phyloP scores from a whole-genome alignment of 768 basidiomycete species.

The Mrakia gelida region DNA sequence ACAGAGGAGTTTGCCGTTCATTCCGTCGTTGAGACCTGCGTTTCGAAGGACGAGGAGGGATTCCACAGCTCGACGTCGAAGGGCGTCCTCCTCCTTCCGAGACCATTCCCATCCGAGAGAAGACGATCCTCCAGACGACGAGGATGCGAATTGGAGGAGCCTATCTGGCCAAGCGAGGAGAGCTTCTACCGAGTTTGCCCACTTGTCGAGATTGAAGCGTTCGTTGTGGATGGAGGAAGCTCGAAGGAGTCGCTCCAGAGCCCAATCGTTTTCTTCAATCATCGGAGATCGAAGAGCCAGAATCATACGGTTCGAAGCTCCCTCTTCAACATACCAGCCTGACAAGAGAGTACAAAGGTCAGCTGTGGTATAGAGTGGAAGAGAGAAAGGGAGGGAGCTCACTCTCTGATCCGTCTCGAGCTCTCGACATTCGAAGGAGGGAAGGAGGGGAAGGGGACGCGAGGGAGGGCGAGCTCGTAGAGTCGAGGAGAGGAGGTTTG shows the following conservation, averaged over 20 bases:
- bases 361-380: background rate
- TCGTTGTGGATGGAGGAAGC: slow-evolving; percentile 65
- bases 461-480: background rate
- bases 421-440: slow-evolving; percentile 7
- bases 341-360: background rate
- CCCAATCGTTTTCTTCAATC: slow-evolving; percentile 77
- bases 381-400: background rate
- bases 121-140: slow-evolving; percentile 9
- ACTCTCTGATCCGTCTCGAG: slow-evolving; percentile 17
- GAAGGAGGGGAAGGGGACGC: background rate
- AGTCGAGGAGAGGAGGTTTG: background rate
- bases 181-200: slow-evolving; percentile 75
- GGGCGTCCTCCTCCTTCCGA: slow-evolving; percentile 9
- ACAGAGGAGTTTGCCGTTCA: slow-evolving; percentile 48
- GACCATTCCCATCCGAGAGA: background rate
- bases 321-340: slow-evolving; percentile 49
- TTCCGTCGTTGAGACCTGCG: slow-evolving; percentile 45
- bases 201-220: slow-evolving; percentile 62
- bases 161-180: slow-evolving; percentile 71
- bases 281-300: slow-evolving; percentile 81
- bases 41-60: slow-evolving; percentile 84
- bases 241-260: slow-evolving; percentile 76
- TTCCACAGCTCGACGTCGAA: slow-evolving; percentile 71
- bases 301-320: slow-evolving; percentile 80
- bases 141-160: slow-evolving; percentile 35